Evolutionary conservation across 768 basidiomycete species (phyloP), one percentile per base, ranked within the genome.

Genomic region (Strobilomyces dryophilus): DNA sequence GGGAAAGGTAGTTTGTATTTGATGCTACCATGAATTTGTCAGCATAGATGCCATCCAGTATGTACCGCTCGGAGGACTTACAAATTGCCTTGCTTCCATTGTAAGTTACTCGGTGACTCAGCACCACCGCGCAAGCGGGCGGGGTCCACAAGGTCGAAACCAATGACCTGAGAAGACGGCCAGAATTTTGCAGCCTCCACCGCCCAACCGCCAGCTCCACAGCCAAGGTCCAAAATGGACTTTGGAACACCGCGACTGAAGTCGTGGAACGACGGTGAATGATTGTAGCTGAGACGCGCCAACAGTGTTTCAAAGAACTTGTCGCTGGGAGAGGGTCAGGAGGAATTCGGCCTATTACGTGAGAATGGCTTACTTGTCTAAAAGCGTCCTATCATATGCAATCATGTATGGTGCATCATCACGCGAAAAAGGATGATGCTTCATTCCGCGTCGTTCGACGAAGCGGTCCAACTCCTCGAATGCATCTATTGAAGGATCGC

Each of bases 171-270:
- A 18, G 83, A 76, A 6, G 69, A 61, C 20, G 74, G 79, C 89
- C 89, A 92, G n/a, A 68, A 61, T 20, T 64, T 71, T 4, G 85
- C 80, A 5, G 88, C 83, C 45, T 83, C 74, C 0, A 81, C 53
- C 6, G 83, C 73, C 90, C 90, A 92, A 45, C 78, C 63, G 0
- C 89, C 88, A 44, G 77, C 59, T 11, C 90, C 89, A 65, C 88
- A 91, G 3, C 90, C 90, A 12, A 92, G 68, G 61, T 92, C 89
- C 8, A 92, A 76, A 21, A 85, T 82, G 12, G 73, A 70, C 1
- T 68, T 63, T 1, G 87, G 84, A 1, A 75, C 73, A n/a, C 68
- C 69, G 21, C 74, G 73, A 34, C 73, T 63, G 55, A 76, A 79
- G 53, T 77, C 69, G 52, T 80, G 74, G 61, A 92, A 90, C 0